Base-by-base conservation (phyloP, 805 yeast species). In the Zygosaccharomyces rouxii region DNA sequence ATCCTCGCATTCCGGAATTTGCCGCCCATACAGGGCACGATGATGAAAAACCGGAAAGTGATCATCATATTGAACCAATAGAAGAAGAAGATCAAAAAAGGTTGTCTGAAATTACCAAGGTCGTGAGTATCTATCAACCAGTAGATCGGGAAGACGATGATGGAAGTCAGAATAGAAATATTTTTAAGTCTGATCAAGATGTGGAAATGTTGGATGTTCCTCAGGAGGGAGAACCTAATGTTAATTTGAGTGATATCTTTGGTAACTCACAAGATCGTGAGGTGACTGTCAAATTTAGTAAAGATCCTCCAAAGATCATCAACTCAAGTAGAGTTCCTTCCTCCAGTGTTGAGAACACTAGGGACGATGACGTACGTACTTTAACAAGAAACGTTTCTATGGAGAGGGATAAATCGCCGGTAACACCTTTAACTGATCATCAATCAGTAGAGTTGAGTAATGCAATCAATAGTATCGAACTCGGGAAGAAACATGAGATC, bases 21-120 rank as follows among this genome's bases (percentile, higher is more conserved):
- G 23, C 19, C 9, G 22, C 38, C 2, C 19, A 18, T 14, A 38
- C 5, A 35, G 29, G 29, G 7, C 28, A 21, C 4, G n/a, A 41
- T 23, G 30, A 14, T 11, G 10, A 44, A 21, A 21, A 38, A 29
- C 40, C 31, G 33, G 14, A 35, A 30, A 35, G 25, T 18, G 5
- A 14, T 33, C 22, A 33, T 7, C 10, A 10, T 10, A 14, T 33
- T 2, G 22, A 33, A 33, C 22, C 7, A 2, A 14, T 33, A 4
- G 37, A 33, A 3, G 37, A 52, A 44, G 16, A 54, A 53, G 28
- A 38, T 54, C 19, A 58, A 51, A 41, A 41, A 19, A 29, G 26
- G 41, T 35, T 64, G n/a, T 60, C 64, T 7, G 68, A 64, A 37
- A 63, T 66, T 62, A 66, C 70, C 1, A 63, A 63, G 46, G 60